A percentile compares a stretch with the other conserved stretches of the same genome.
phyloP scores from a whole-genome alignment of 2,329 filamentous ascomycete species.

The Fusarium liriodendri region DNA sequence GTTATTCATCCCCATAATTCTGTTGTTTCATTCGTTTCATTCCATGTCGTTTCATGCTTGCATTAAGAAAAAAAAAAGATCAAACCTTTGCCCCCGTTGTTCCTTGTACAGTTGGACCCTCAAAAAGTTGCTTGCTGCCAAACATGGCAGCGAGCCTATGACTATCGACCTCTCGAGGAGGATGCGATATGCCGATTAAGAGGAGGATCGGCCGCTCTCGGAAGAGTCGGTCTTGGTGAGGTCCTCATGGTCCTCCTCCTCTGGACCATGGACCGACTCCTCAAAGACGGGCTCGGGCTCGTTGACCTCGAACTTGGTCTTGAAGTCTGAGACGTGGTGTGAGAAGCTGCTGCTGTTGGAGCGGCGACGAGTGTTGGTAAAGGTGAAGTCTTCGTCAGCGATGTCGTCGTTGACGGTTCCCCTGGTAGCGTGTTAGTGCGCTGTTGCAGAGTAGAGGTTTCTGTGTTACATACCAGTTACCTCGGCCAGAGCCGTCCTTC shows the following conservation, averaged over 20 bases:
- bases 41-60: conserved; percentile 42
- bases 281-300: conserved; percentile 94
- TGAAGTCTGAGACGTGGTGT: conserved; percentile 79
- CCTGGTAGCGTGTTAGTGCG: conserved; percentile 63
- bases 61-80: conserved; percentile 27
- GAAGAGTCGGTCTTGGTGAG: conserved; percentile 68
- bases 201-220: conserved; percentile 68
- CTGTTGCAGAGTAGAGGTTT: not conserved
- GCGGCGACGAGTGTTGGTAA: conserved; percentile 87
- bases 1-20: conserved; percentile 14
- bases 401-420: conserved; percentile 86
- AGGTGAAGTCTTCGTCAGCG: conserved; percentile 84
- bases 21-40: conserved; percentile 41
- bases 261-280: conserved; percentile 81
- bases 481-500: conserved; percentile 93
- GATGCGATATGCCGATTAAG: conserved; percentile 54
- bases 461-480: conserved; percentile 81
- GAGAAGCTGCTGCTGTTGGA: conserved; percentile 88
- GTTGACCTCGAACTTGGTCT: conserved; percentile 95
- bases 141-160: conserved; percentile 40
- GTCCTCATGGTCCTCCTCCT: conserved; percentile 65
- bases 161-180: conserved; percentile 32
- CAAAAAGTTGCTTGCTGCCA: conserved; percentile 13
- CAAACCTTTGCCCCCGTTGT: conserved; percentile 22
- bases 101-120: conserved; percentile 38